A percentile compares a stretch with the other conserved stretches of the same genome.
These are phyloP conservation scores for Rubia yunnanensis DNA, from an alignment of 257 asterid species.

Conservation along the genomic window DNA sequence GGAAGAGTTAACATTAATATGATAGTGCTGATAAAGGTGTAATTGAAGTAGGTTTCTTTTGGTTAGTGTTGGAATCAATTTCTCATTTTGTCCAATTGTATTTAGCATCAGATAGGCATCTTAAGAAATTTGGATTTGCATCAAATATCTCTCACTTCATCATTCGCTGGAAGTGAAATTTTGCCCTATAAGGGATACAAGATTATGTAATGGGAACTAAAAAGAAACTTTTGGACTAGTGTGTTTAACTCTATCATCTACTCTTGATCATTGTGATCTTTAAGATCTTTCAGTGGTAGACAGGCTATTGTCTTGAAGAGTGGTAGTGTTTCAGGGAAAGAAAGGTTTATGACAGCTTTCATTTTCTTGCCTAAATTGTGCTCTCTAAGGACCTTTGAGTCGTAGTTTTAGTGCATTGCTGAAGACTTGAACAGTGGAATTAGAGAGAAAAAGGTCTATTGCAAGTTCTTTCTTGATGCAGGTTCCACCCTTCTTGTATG, in stretches of 20 bases:
- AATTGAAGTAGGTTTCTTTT: not conserved
- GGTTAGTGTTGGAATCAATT: not conserved
- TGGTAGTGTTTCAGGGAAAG: not conserved
- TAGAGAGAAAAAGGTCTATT: not conserved
- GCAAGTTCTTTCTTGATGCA: constrained; percentile 16
- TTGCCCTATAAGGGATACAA: not conserved
- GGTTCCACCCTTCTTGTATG: constrained; percentile 93
- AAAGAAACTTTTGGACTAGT: not conserved
- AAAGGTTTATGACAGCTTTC: too few relatives aligned
- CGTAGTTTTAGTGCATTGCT: not conserved
- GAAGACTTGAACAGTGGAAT: too few relatives aligned
- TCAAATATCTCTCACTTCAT: not conserved
- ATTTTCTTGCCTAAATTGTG: not conserved
- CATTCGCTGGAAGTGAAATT: not conserved
- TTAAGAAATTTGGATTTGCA: not conserved
- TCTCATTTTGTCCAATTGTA: not conserved
- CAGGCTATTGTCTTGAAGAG: not conserved
- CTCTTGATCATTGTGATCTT: not conserved
- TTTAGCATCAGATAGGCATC: not conserved
- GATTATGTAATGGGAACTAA: not conserved
- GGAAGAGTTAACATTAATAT: not conserved
- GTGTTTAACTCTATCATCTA: not conserved
- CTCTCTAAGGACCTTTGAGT: not conserved
- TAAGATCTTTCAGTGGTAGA: not conserved
- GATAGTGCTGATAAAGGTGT: not conserved